phyloP scores from a whole-genome alignment of 345 rosid genomes.

The Mallotus nudiflorus region DNA sequence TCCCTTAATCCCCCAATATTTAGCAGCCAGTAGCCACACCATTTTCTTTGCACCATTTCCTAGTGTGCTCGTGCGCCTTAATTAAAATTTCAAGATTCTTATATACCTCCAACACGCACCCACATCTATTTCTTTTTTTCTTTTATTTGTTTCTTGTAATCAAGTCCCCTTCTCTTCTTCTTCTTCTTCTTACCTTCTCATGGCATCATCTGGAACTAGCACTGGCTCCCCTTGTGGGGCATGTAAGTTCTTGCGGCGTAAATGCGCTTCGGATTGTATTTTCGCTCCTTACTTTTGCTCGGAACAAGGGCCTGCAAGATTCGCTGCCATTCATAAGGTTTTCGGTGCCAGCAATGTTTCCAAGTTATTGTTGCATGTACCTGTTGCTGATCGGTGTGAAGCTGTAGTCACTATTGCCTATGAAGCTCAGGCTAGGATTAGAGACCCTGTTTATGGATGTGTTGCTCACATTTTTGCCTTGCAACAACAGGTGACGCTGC shows the following conservation, averaged over 20 bases:
- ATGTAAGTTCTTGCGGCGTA: constrained; percentile 73
- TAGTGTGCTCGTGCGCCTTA: constrained; percentile 46
- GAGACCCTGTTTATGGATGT: constrained; percentile 81
- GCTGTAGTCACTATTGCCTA: constrained; percentile 70
- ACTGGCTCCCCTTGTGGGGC: constrained; percentile 72
- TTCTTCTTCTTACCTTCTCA: constrained; percentile 1
- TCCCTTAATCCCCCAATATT: constrained; percentile 2
- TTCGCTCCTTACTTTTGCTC: constrained; percentile 77
- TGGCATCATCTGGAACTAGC: constrained; percentile 48
- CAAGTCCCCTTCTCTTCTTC: too few relatives aligned
- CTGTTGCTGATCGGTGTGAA: constrained; percentile 65
- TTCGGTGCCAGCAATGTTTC: constrained; percentile 81
- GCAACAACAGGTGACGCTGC: constrained; percentile 56
- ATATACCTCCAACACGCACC: too few relatives aligned
- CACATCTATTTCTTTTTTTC: background rate
- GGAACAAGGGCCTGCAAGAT: constrained; percentile 64
- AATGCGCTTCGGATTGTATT: constrained; percentile 65
- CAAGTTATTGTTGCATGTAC: constrained; percentile 57
- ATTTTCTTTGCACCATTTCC: constrained; percentile 42
- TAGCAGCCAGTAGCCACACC: constrained; percentile 3
- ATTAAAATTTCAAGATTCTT: background rate
- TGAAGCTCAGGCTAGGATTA: constrained; percentile 72
- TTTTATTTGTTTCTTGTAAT: background rate
- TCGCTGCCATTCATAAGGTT: constrained; percentile 77
- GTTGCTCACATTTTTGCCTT: constrained; percentile 69